Base-by-base conservation (phyloP, 805 yeast species). In the Candida manassasensis region DNA sequence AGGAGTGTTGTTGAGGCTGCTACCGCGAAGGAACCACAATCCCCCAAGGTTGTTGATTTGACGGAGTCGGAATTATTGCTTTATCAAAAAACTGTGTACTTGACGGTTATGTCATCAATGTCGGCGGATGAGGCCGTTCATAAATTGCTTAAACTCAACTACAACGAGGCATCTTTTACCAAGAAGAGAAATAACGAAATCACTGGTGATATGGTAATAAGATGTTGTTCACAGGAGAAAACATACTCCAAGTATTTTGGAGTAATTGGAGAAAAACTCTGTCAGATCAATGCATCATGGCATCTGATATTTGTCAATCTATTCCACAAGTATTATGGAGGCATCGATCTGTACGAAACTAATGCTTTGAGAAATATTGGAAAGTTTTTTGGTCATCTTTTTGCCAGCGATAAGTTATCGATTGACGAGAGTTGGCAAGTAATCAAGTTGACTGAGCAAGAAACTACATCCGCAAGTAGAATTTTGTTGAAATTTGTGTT, bases 41-140 rank as follows among this genome's bases (percentile, higher is more conserved):
- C 38, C 11, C 33, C 29, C 11, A 57, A 59, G 33, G 69, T 81
- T 27, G 64, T 67, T 27, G 96, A 89, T 55, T 58, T 82, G 67
- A 84, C 95, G 0, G 81, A 81, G 31, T 60, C 79, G 0, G 76
- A 76, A 17, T 57, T 79, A 19, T 64, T 78, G 2, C 77, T 79
- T 34, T 77, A 78, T 45, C 86, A 86, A 46, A 86, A 86, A 47
- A 73, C 73, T 1, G 82, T 90, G 2, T 90, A 90, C 48, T 61
- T 89, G 19, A 81, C 90, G 0, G 64, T 93, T 7, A 87, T 85
- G 81, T 86, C 96, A 15, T 79, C 95, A 40, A 75, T 90, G 81
- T 81, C 94, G 0, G 79, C 89, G 4, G 95, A 86, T 45, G 98
- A 93, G 63, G 90, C 95, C 0, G 88, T 86, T 1, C 97, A 89